Evolutionary conservation across 1,284 basidiomycete genomes (phyloP).

Genomic region (Austroboletus novae-zelandiae): DNA sequence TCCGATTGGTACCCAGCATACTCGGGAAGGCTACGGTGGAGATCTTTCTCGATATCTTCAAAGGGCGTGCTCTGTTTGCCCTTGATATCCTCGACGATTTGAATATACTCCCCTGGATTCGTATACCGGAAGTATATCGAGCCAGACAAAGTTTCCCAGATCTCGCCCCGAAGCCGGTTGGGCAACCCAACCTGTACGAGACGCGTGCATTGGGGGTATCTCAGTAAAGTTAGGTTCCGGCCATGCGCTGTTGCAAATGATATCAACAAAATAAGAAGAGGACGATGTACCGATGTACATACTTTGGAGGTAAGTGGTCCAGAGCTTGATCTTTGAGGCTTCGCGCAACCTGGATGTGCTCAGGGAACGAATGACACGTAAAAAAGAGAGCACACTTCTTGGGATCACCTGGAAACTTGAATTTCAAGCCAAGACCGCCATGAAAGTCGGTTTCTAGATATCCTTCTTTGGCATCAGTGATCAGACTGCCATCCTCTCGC

Average conservation of each 20-base stretch:
- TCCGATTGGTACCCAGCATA: conserved; percentile 92
- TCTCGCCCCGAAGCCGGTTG: conserved; percentile 91
- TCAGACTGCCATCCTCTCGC: conserved; percentile 63
- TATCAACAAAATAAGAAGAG: not conserved
- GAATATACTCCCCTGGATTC: conserved; percentile 85
- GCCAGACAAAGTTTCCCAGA: conserved; percentile 98
- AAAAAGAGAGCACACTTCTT: conserved; percentile 65
- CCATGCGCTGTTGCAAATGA: conserved; percentile 61
- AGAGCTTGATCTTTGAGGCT: conserved; percentile 96
- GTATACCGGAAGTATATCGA: conserved; percentile 90
- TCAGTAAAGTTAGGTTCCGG: conserved; percentile 86
- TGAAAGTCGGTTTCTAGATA: conserved; percentile 65
- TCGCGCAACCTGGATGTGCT: conserved; percentile 71
- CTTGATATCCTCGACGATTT: conserved; percentile 75
- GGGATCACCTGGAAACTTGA: conserved; percentile 92
- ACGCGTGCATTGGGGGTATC: conserved; percentile 95
- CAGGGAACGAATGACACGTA: conserved; percentile 7
- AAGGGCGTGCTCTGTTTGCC: conserved; percentile 87
- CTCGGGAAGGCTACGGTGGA: conserved; percentile 92
- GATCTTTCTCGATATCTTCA: conserved; percentile 99
- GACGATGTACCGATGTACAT: conserved; percentile 21
- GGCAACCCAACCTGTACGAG: conserved; percentile 97
- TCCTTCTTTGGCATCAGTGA: conserved; percentile 54
- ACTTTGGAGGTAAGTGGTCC: conserved; percentile 89
- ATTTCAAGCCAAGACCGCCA: conserved; percentile 82